Conservation (phyloP, 2,329 filamentous ascomycete species). For the Cadophora sp. region DNA sequence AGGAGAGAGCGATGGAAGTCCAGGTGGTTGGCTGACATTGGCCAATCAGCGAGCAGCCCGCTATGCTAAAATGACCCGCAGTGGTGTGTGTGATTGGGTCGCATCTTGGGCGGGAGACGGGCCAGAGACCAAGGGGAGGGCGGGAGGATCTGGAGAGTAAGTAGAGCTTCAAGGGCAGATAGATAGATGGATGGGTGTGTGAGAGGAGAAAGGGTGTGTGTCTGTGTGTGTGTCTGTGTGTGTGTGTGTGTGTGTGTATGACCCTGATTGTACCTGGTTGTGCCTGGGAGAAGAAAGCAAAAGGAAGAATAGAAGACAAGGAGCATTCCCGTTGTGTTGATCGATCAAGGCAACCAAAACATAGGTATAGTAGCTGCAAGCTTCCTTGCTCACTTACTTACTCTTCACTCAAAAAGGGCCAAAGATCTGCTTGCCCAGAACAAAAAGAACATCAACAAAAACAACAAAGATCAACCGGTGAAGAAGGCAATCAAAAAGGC, state of each 20-base stretch:
- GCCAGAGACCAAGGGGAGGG: neutral
- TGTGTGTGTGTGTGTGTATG: too few species aligned
- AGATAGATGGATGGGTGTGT: neutral
- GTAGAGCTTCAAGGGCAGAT: too few species aligned
- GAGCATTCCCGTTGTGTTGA: neutral
- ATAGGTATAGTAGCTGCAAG: too few species aligned
- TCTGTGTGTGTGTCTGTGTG: too few species aligned
- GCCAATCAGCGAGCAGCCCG: slow-evolving; percentile 11
- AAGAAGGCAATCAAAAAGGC: too few species aligned
- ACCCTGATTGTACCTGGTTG: neutral
- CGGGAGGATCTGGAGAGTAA: neutral
- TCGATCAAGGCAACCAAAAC: slow-evolving; percentile 12
- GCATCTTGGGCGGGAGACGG: neutral
- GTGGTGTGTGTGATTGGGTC: neutral
- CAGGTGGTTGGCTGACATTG: neutral
- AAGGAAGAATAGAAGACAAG: neutral
- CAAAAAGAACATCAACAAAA: neutral
- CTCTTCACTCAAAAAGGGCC: slow-evolving; percentile 19
- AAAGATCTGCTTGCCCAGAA: slow-evolving; percentile 20
- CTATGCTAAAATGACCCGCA: neutral
- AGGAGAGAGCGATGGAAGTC: neutral
- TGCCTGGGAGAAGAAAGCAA: neutral
- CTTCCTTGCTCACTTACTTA: too few species aligned
- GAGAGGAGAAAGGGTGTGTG: too few species aligned
- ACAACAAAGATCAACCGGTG: too few species aligned